Conservation (phyloP, 2,329 filamentous ascomycete species). For the Hymenotorrendiella dingleyae region DNA sequence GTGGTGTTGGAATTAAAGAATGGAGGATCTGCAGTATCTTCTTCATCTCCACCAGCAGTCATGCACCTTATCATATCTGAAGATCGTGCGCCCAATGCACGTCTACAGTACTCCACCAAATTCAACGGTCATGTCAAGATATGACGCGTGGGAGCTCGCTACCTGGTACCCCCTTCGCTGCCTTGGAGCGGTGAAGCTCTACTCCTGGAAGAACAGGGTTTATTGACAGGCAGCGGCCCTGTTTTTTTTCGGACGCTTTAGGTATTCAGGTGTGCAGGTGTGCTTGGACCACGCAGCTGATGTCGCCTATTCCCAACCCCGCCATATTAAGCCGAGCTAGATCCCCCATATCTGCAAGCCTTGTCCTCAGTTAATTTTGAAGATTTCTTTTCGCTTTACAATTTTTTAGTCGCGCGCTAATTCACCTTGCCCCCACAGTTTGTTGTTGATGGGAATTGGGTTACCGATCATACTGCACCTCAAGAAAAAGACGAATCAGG, state of each 20-base stretch:
- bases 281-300: constrained; percentile 20
- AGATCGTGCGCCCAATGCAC: too few relatives aligned
- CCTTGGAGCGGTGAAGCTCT: constrained; percentile 21
- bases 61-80: too few relatives aligned
- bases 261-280: constrained; percentile 5
- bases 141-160: constrained; percentile 23
- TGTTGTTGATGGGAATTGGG: constrained; percentile 90
- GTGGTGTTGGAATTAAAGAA: too few relatives aligned
- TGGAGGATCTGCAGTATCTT: too few relatives aligned
- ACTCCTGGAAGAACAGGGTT: constrained; percentile 15
- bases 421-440: constrained; percentile 52
- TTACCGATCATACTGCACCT: constrained; percentile 71
- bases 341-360: constrained; percentile 9
- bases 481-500: constrained; percentile 77
- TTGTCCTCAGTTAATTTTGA: constrained; percentile 14
- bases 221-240: constrained; percentile 15
- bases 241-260: constrained; percentile 9
- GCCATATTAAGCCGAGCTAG: constrained; percentile 18
- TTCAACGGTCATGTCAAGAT: too few relatives aligned
- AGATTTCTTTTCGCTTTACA: constrained; percentile 4
- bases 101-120: too few relatives aligned
- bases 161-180: constrained; percentile 6
- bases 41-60: too few relatives aligned
- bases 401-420: constrained; percentile 4
- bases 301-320: constrained; percentile 25